Evolutionary conservation across 345 rosid genomes (phyloP).

Genomic region (Noccaea bulbosa): DNA sequence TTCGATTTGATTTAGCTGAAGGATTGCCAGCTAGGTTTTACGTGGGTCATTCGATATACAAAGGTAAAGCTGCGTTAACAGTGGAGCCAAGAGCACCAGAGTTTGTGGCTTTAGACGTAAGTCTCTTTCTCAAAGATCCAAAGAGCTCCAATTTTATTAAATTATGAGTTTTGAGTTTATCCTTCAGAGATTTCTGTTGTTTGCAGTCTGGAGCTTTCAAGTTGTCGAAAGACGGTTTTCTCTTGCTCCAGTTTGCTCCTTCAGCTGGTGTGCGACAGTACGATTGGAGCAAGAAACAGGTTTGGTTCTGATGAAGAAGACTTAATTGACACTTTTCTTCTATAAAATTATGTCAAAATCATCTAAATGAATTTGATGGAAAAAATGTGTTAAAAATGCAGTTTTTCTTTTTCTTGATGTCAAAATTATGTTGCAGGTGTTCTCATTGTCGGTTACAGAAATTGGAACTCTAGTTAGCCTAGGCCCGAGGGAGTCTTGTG

Average conservation of each 20-base stretch:
- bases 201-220: slow-evolving; percentile 88
- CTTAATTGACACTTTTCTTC: no score
- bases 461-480: slow-evolving; percentile 73
- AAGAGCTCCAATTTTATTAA: background rate
- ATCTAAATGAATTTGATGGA: background rate
- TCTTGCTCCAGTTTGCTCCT: slow-evolving; percentile 88
- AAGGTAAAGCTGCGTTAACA: slow-evolving; percentile 92
- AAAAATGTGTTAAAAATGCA: background rate
- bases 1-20: slow-evolving; percentile 46
- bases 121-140: slow-evolving; percentile 23
- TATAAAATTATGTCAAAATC: no score
- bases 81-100: slow-evolving; percentile 87
- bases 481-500: slow-evolving; percentile 73
- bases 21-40: slow-evolving; percentile 60
- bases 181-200: background rate
- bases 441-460: slow-evolving; percentile 86
- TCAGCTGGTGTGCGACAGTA: slow-evolving; percentile 73
- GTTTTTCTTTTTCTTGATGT: slow-evolving; percentile 11
- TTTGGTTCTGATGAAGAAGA: background rate
- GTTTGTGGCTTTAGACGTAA: slow-evolving; percentile 72
- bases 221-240: slow-evolving; percentile 67
- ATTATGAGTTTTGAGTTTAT: background rate
- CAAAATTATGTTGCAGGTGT: slow-evolving; percentile 53
- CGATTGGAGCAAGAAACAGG: slow-evolving; percentile 98
- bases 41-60: slow-evolving; percentile 88